Evolutionary conservation across 345 rosid genomes (phyloP), one percentile per base, ranked within the genome.

Genomic region (Populus alba): DNA sequence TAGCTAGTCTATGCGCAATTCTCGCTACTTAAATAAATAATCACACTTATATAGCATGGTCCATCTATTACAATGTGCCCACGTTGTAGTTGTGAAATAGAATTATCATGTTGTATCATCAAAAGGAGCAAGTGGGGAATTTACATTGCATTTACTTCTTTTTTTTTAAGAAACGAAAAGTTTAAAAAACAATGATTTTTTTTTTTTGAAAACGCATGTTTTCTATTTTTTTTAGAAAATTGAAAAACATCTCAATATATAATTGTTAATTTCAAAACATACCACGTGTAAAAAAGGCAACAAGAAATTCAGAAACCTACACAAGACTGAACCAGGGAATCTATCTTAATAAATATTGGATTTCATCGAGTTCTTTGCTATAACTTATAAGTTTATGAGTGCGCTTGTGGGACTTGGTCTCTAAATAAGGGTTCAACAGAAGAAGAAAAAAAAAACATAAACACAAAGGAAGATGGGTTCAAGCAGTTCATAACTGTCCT

Each of bases 361-460:
- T 22, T 43, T n/a, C 29, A 57, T 57, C 10, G 59, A 53, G 23
- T 53, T 53, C 9, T 20, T 43, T 20, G 63, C 8, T 57, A 11
- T n/a, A 0, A 2, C 12, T 11, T 43, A 2, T 43, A 43, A 43
- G 13, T 43, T 8, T 43, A 43, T 43, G 47, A 8, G 23, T 22
- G 61, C 16, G 81, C 76, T 77, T 73, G 86, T 70, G 83, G 75
- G 78, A 55, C 67, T 83, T 80, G 68, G 57, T 70, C 81, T 41
- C 77, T 72, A 20, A 49, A 62, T 6, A 69, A 80, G 78, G 75
- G 73, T 51, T 23, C 65, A 59, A 1, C 7, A 59, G 16, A 59
- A 20, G 8, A 55, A 22, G n/a, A 2, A 6, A 53, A 0, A 53
- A 7, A n/a, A n/a, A 55, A 55, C 8, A 20, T 7, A 38, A 6